Evolutionary conservation across 371 early-diverging fungal genomes (phyloP).

Genomic region (Mortierella sp.): DNA sequence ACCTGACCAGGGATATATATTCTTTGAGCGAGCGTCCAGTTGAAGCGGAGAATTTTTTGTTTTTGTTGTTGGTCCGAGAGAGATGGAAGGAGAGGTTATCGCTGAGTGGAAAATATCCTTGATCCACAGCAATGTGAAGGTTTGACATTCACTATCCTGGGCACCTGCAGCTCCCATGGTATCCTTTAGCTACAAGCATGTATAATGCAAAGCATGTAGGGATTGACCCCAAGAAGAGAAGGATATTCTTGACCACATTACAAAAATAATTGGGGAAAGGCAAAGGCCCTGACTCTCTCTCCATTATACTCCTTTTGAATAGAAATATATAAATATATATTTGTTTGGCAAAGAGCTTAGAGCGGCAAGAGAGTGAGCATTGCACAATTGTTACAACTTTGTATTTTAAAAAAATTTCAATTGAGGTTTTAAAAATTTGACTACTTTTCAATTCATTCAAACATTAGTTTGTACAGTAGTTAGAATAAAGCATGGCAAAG

Average conservation of each 20-base stretch:
- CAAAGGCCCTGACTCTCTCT: neutral
- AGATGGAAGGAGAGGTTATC: neutral
- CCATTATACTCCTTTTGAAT: neutral
- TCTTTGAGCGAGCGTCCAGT: neutral
- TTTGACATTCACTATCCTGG: no score
- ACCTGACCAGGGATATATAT: neutral
- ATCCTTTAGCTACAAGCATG: no score
- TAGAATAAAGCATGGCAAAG: no score
- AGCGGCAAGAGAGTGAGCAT: no score
- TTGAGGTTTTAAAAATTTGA: no score
- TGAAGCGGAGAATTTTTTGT: slow-evolving; percentile 2
- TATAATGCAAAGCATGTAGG: neutral
- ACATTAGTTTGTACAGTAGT: no score
- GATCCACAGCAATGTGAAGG: no score
- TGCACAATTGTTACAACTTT: no score
- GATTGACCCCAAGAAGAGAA: neutral
- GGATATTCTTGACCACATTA: neutral
- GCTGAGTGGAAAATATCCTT: neutral
- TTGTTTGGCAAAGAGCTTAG: neutral
- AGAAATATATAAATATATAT: neutral
- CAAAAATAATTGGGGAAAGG: neutral
- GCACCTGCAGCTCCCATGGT: no score
- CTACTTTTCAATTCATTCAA: no score
- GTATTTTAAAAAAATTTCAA: neutral
- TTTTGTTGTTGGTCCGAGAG: neutral